Evolutionary conservation across 208 protist species (phyloP).

Genomic region (Leishmania turanica): DNA sequence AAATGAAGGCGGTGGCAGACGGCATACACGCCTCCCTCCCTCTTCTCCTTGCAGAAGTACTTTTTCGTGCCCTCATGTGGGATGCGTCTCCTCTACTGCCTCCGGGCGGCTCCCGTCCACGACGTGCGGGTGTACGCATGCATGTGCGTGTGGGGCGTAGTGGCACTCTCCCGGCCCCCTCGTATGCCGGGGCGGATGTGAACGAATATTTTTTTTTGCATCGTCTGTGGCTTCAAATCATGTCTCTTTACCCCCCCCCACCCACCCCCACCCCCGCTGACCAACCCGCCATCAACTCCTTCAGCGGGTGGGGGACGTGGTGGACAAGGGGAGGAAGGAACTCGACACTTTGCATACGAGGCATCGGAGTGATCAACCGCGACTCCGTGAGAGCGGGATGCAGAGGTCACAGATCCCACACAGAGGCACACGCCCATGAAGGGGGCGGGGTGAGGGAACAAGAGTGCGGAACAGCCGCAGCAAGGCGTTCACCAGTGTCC

Average conservation of each 20-base stretch:
- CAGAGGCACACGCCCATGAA: not conserved
- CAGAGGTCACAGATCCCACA: not conserved
- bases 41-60: too few species aligned
- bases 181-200: too few species aligned
- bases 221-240: too few species aligned
- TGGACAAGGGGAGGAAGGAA: not conserved
- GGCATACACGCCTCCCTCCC: not conserved
- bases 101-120: too few species aligned
- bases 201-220: too few species aligned
- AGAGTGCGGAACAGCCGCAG: conserved; percentile 1
- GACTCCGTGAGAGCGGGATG: not conserved
- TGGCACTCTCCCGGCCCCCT: too few species aligned
- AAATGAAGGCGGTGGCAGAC: not conserved
- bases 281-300: not conserved
- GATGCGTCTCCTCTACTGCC: not conserved
- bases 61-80: too few species aligned
- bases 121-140: too few species aligned
- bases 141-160: too few species aligned
- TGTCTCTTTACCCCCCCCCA: too few species aligned
- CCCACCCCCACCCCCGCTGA: too few species aligned
- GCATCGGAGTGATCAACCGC: not conserved
- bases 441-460: not conserved
- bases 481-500: not conserved
- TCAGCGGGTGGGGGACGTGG: not conserved
- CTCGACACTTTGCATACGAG: not conserved